Conservation (phyloP, 306 rosid species). For the Cicer judaicum region DNA sequence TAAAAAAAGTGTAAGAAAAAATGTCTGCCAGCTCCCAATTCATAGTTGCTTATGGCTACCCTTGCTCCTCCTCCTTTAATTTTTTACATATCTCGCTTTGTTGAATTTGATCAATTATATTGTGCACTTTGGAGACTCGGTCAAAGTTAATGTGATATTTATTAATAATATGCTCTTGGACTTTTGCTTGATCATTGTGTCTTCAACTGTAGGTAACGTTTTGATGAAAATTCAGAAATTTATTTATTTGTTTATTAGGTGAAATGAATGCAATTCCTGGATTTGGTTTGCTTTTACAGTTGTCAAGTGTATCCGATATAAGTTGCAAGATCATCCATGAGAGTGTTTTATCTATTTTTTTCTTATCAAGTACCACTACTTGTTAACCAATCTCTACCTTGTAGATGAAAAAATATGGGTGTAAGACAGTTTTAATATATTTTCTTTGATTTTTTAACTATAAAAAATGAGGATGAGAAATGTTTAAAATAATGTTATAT, state of each 20-base stretch:
- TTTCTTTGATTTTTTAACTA: too few relatives aligned
- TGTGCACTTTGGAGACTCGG: conserved; percentile 25
- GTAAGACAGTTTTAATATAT: too few relatives aligned
- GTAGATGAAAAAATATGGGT: too few relatives aligned
- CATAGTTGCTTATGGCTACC: neutral
- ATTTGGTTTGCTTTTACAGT: conserved; percentile 8
- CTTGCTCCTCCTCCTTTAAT: neutral
- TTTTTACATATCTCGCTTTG: conserved; percentile 17
- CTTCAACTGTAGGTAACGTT: neutral
- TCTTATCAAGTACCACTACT: too few relatives aligned
- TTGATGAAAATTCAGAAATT: too few relatives aligned
- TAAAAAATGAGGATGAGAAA: too few relatives aligned
- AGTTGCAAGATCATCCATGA: neutral
- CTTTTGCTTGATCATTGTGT: neutral
- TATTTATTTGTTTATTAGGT: too few relatives aligned
- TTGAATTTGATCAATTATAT: conserved; percentile 9
- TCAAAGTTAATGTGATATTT: conserved; percentile 18
- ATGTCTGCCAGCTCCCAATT: neutral
- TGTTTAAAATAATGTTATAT: too few relatives aligned
- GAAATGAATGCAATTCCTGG: neutral
- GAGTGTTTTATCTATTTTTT: too few relatives aligned
- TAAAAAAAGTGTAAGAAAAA: neutral
- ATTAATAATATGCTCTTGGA: neutral
- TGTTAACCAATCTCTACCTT: too few relatives aligned
- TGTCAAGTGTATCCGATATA: neutral